Base-by-base conservation (phyloP, 2,329 filamentous ascomycete genomes). In the Graphilbum sp. region DNA sequence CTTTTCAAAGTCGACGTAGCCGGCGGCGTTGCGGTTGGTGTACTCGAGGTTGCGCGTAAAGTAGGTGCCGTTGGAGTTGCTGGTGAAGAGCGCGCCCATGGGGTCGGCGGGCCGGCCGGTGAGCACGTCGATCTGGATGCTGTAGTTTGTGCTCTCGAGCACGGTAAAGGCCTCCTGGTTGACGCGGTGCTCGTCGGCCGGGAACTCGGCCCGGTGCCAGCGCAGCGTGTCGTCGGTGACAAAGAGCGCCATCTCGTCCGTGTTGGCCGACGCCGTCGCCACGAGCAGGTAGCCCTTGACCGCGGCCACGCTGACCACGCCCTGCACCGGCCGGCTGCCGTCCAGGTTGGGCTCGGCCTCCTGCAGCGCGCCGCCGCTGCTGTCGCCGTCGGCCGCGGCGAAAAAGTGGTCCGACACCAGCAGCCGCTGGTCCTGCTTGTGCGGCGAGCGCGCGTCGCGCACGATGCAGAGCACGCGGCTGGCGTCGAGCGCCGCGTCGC, bases 61-160 rank as follows among this genome's bases (percentile, higher is more conserved):
- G 57, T 88, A 95, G 3, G 86, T 95, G 43, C 90, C 90, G 53
- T 96, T 92, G 24, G 87, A 96, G 55, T 98, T 98, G 54, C 88
- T 96, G 6, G 86, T 93, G 52, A 95, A 88, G 40, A 98, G 66
- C 11, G 81, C 76, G 25, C 90, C 92, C 72, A 94, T 88, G 0
- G 79, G 72, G 29, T 70, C 72, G 1, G 67, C 69, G 12, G 69
- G 69, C 33, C 62, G 64, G 30, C 65, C 65, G 2, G 79, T 84
- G 69, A 88, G 78, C 45, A 96, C 87, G 56, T 96, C 87, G 39
- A 98, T 76, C 59, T 96, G 88, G 49, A 98, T 86, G 62, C 88
- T 95, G 63, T 98, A 95, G 53, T 94, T 88, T 32, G 90, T 96
- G 51, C 87, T 90, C 59, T 96, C 88, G 31, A 98, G 68, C 35